Evolutionary conservation across 495 filamentous ascomycete genomes (phyloP), one percentile per base, ranked within the genome.

Genomic region (Parmelia sp.): DNA sequence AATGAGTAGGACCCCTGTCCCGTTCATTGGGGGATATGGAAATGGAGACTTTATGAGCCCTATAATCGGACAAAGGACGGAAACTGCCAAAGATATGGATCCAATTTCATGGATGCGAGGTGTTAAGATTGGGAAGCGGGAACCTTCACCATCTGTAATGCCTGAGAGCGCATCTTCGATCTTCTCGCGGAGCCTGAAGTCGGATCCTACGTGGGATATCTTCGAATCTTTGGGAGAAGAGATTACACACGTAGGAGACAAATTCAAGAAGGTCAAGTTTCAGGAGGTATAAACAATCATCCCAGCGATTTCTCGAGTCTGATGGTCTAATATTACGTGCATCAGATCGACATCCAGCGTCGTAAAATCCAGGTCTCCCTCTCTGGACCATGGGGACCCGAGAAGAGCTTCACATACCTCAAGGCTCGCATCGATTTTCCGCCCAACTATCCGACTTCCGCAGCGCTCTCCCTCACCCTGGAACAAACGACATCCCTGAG

Each of bases 31-130:
- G 57, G 75, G 71, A 39, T 79, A 73, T 74, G 77, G 66, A 12
- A 78, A 78, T 45, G 72, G 77, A 45, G 75, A 74, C 21, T 79
- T 77, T 58, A 77, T 80, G 66, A 82, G 79, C 57, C 75, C 79
- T 17, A 76, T 82, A 15, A 78, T 84, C 36, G 85, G 86, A 10
- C 88, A 87, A 2, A 85, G 83, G 53, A 80, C 79, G 29, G 79
- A 75, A 42, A 58, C 79, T 19, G 76, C 78, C 58, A 85, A 83
- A 58, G 81, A 87, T 56, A 78, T 81, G n/a, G 90, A 91, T 68
- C 81, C 91, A 40, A 93, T 97, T 63, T 82, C 86, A 19, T 97
- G 92, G 92, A 96, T 97, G 90, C 90, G 86, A 64, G 91, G 91
- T 37, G 90, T 97, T 47, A 94, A 90, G 65, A 92, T 97, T 69